Evolutionary conservation across 345 rosid genomes (phyloP), one percentile per base, ranked within the genome.

Genomic region (Brassica rapa): DNA sequence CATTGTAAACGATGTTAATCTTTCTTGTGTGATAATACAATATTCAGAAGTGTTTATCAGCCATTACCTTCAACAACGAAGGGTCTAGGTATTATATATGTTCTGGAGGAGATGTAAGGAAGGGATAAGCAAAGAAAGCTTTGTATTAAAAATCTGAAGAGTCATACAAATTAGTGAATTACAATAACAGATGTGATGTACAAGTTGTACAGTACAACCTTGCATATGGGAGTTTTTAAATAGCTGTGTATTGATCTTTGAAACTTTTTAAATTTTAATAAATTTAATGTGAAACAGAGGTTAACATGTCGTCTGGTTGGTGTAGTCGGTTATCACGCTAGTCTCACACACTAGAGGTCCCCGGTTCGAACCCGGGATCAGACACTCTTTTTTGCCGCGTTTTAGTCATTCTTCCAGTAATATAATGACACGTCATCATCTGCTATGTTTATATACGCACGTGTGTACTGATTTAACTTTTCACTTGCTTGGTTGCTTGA

Each of bases 271-370:
- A 0, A 0, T 24, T 24, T 27, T 0, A 33, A 4, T 1, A 33
- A 33, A 5, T 0, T 8, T 33, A 33, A 1, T 33, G 37, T 33
- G 6, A 33, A 33, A 8, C 43, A 37, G 11, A 25, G 0, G 0
- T 1, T 10, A 0, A 0, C 33, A 68, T 12, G 9, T 6, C 0
- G 88, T 87, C 86, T 86, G 88, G 89, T 86, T 86, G 90, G 91
- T 86, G 90, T 88, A 87, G 91, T 85, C 70, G 87, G 89, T 87
- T 82, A 90, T 88, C 89, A 85, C 86, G 87, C 87, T 87, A 90
- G 93, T 87, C 90, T 90, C 89, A 86, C 89, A 83, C 93, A 86
- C 89, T 87, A 86, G 84, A 88, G 90, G 87, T 85, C 89, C 86
- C 89, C 81, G 78, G 83, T 87, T 87, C 84, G 87, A 89, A 88